phyloP scores from a whole-genome alignment of 441 rosid species.

The Pelargonium citronellum region DNA sequence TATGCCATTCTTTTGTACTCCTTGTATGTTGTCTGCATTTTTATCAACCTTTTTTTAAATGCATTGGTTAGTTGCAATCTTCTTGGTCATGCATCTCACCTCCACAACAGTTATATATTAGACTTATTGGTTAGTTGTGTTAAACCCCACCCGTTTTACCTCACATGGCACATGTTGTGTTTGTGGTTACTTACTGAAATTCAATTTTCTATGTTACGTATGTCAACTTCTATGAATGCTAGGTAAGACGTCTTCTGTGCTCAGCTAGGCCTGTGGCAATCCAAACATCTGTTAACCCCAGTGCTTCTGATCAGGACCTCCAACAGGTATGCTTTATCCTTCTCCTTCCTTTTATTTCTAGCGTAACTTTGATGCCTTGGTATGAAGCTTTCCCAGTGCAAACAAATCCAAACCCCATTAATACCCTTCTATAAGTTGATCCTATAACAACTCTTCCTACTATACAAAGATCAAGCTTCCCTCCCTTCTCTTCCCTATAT shows the following conservation, averaged over 20 bases:
- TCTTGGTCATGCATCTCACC: constrained; percentile 6
- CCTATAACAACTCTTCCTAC: not conserved
- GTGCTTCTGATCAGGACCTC: constrained; percentile 85
- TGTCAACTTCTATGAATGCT: constrained; percentile 23
- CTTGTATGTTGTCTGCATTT: constrained; percentile 2
- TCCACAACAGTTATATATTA: not conserved
- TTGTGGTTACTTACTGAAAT: constrained; percentile 16
- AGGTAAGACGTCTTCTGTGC: constrained; percentile 93
- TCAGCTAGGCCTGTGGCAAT: constrained; percentile 85
- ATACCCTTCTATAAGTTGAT: not conserved
- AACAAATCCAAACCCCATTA: not conserved
- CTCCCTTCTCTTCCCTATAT: not conserved
- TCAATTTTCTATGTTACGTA: constrained; percentile 15
- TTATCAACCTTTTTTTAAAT: not conserved
- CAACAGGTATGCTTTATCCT: constrained; percentile 63
- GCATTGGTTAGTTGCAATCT: not conserved
- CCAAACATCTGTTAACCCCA: constrained; percentile 75
- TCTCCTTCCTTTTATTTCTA: constrained; percentile 12
- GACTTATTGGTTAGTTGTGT: not conserved
- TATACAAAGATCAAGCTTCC: not conserved
- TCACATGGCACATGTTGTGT: constrained; percentile 4
- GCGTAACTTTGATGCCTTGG: not conserved
- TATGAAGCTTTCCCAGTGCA: constrained; percentile 4
- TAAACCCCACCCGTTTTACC: not conserved
- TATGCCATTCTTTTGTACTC: not conserved